phyloP scores from a whole-genome alignment of 2,329 filamentous ascomycete genomes.

The Colletotrichum somersetense region DNA sequence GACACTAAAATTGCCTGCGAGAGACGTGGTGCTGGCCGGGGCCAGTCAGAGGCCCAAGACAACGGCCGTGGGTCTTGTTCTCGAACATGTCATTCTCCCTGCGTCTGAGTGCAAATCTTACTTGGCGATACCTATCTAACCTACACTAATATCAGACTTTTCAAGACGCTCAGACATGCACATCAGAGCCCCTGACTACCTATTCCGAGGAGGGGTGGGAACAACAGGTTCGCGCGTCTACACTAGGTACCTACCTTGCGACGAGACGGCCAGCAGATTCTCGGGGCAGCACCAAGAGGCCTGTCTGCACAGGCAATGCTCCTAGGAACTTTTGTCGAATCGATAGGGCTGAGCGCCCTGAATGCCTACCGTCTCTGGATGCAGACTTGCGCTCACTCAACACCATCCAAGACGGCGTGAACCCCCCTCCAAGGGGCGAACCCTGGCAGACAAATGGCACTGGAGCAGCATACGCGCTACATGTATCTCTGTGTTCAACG shows the following conservation, averaged over 20 bases:
- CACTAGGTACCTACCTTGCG: background rate
- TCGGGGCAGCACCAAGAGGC: background rate
- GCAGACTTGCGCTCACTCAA: conserved; percentile 10
- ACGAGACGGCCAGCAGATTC: background rate
- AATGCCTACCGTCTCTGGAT: conserved; percentile 3
- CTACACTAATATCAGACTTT: background rate
- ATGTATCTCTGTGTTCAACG: conserved; percentile 30
- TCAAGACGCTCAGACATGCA: conserved; percentile 17
- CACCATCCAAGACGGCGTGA: conserved; percentile 20
- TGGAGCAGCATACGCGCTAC: conserved; percentile 16
- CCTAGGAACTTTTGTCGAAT: conserved; percentile 8
- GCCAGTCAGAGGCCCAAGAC: conserved; percentile 25
- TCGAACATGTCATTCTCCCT: conserved; percentile 34
- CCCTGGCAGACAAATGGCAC: background rate
- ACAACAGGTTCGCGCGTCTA: background rate
- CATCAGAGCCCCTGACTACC: conserved; percentile 4
- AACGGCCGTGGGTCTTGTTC: conserved; percentile 5
- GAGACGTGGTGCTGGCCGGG: conserved; percentile 11
- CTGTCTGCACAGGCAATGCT: background rate
- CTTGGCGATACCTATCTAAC: background rate
- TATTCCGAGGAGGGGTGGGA: conserved; percentile 3
- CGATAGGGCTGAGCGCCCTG: conserved; percentile 37
- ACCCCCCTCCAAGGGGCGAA: conserved; percentile 5
- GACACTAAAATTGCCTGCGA: conserved; percentile 20
- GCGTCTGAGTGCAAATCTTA: conserved; percentile 21